Evolutionary conservation across 148 eudicot genomes (phyloP).

Genomic region (Chenopodium quinoa): DNA sequence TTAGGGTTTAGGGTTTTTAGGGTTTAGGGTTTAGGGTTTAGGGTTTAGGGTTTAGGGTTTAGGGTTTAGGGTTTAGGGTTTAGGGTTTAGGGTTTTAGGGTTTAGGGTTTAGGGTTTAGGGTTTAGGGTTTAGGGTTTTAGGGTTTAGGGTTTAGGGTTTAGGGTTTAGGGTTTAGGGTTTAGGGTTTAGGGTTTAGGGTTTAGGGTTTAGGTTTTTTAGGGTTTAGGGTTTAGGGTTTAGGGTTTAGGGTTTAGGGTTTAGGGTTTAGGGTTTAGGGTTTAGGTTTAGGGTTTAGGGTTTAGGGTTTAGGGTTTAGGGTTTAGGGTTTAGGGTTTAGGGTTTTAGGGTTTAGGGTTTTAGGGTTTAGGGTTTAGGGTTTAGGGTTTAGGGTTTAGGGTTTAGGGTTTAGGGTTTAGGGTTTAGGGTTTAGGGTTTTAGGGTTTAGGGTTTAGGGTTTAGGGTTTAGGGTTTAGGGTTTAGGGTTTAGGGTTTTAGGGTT

Average conservation of each 20-base stretch:
- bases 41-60: constrained; percentile 31
- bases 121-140: constrained; percentile 28
- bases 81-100: constrained; percentile 32
- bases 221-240: constrained; percentile 34
- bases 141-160: constrained; percentile 31
- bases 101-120: constrained; percentile 23
- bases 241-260: constrained; percentile 37
- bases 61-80: constrained; percentile 33
- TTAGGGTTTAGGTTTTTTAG: constrained; percentile 30
- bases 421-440: constrained; percentile 29
- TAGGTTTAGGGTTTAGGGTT: constrained; percentile 30
- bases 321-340: constrained; percentile 26
- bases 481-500: constrained; percentile 35
- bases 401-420: constrained; percentile 29
- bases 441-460: constrained; percentile 30
- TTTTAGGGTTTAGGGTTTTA: constrained; percentile 29
- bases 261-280: constrained; percentile 37
- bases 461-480: constrained; percentile 33
- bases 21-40: constrained; percentile 24
- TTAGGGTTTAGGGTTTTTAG: constrained; percentile 7
- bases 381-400: constrained; percentile 28
- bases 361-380: constrained; percentile 29
- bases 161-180: constrained; percentile 31
- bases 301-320: constrained; percentile 32
- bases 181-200: constrained; percentile 22